Base-by-base conservation (phyloP, 2,329 filamentous ascomycete genomes). In the Talaromyces funiculosus region DNA sequence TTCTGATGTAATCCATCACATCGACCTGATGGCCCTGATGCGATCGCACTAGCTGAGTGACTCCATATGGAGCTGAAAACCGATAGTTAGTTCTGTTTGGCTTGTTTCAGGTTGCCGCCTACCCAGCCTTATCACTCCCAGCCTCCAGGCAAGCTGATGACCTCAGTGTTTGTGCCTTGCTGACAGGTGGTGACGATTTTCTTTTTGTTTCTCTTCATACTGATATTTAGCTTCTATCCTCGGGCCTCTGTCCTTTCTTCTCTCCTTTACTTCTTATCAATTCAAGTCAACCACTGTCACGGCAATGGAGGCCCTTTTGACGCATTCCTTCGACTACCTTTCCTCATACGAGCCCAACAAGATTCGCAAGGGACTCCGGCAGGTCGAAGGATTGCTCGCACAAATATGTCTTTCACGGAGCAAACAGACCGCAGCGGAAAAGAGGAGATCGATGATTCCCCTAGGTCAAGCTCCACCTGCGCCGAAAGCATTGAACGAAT, bases 241-340 rank as follows among this genome's bases (percentile, higher is more conserved):
- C 51, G 35, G 37, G 1, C 42, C 43, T 9, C 26, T 20, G 47
- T 31, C 54, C n/a, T 47, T 60, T 37, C 3, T 26, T 35, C 20
- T n/a, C 18, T 26, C 3, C 20, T 33, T 12, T 20, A 38, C 8
- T 12, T 40, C 6, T 54, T 22, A 18, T 38, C 20, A 24, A n/a
- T n/a, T 26, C 12, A 54, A 40, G 37, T 51, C 14, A 26, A 38
- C 37, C 22, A 37, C 53, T 53, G 54, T 63, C 49, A 8, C 29
- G 18, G 53, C 68, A 70, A 97, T 97, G 94, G 94, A 97, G 80
- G 86, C 90, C 57, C 84, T 97, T 29, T 82, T 97, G 60, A 95
- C 91, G 47, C 86, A 96, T 73, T 92, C 93, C 63, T 97, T 97
- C 77, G 92, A 97, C 80, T 96, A 96, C 77, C 88, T 97, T 66